Conservation (phyloP, 2,329 filamentous ascomycete species). For the Arthrocladium fulminans region DNA sequence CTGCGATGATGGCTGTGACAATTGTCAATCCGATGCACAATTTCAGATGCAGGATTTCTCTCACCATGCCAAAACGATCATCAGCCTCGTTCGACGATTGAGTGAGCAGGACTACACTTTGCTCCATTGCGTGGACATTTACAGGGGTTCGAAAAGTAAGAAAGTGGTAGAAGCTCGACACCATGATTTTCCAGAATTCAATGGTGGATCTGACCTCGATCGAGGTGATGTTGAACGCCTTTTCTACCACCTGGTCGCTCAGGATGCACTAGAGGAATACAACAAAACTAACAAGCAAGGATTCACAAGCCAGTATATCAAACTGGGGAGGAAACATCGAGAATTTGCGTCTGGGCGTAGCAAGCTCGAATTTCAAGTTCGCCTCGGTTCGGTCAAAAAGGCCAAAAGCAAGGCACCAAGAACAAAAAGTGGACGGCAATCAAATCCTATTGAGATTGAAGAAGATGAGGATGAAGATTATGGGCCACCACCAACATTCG, state of each 20-base stretch:
- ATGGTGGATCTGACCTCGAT: conserved; percentile 59
- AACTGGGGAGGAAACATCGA: conserved; percentile 35
- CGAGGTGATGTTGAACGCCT: conserved; percentile 72
- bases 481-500: conserved; percentile 54
- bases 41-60: conserved; percentile 73
- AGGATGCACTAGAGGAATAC: conserved; percentile 64
- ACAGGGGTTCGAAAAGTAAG: conserved; percentile 60
- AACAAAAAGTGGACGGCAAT: conserved; percentile 22
- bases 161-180: conserved; percentile 48
- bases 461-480: conserved; percentile 30
- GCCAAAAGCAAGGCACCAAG: conserved; percentile 26
- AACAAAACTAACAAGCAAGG: conserved; percentile 53
- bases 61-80: conserved; percentile 59
- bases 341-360: conserved; percentile 39
- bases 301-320: conserved; percentile 63
- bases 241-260: conserved; percentile 65
- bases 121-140: conserved; percentile 72
- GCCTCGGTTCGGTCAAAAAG: conserved; percentile 38
- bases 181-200: conserved; percentile 50
- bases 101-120: conserved; percentile 58
- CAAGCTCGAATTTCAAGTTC: conserved; percentile 46
- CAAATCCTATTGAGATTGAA: conserved; percentile 27
- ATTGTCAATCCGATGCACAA: conserved; percentile 64
- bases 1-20: conserved; percentile 75
- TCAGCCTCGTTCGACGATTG: conserved; percentile 56